Evolutionary conservation across 2,329 filamentous ascomycete species (phyloP).

Genomic region (Diplodia scrobiculata): DNA sequence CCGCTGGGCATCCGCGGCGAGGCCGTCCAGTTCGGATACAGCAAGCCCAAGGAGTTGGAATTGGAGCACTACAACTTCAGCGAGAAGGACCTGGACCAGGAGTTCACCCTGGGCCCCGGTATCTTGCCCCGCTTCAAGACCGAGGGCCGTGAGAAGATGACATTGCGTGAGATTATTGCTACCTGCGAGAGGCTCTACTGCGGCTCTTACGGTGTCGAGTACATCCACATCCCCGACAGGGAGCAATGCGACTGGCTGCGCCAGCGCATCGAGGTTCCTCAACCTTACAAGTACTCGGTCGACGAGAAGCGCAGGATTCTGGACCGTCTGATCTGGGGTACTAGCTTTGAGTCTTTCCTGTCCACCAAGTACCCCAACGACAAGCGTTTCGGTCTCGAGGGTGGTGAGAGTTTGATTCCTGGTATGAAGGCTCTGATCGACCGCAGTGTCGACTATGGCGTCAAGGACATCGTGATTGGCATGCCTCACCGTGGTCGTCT

Average conservation of each 20-base stretch:
- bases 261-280: slow-evolving; percentile 89
- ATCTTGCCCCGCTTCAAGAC: slow-evolving; percentile 93
- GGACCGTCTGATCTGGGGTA: slow-evolving; percentile 97
- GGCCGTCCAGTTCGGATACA: slow-evolving; percentile 78
- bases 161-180: slow-evolving; percentile 86
- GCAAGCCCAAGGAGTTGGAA: slow-evolving; percentile 87
- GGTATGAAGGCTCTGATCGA: slow-evolving; percentile 99
- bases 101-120: slow-evolving; percentile 89
- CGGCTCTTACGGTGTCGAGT: slow-evolving; percentile 95
- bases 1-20: slow-evolving; percentile 91
- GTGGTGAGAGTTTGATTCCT: slow-evolving; percentile 92
- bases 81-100: slow-evolving; percentile 88
- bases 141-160: slow-evolving; percentile 91
- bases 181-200: slow-evolving; percentile 96
- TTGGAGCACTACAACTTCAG: slow-evolving; percentile 94
- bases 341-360: slow-evolving; percentile 93
- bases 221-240: slow-evolving; percentile 97
- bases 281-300: slow-evolving; percentile 94
- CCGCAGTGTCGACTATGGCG: slow-evolving; percentile 94
- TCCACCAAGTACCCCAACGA: slow-evolving; percentile 99
- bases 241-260: slow-evolving; percentile 98
- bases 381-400: slow-evolving; percentile 98
- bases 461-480: slow-evolving; percentile 98
- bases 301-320: slow-evolving; percentile 98
- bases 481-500: slow-evolving; percentile 99